These are phyloP conservation scores for Amanita pseudoporphyria DNA, from an alignment of 768 basidiomycete genomes.

Conservation along the genomic window DNA sequence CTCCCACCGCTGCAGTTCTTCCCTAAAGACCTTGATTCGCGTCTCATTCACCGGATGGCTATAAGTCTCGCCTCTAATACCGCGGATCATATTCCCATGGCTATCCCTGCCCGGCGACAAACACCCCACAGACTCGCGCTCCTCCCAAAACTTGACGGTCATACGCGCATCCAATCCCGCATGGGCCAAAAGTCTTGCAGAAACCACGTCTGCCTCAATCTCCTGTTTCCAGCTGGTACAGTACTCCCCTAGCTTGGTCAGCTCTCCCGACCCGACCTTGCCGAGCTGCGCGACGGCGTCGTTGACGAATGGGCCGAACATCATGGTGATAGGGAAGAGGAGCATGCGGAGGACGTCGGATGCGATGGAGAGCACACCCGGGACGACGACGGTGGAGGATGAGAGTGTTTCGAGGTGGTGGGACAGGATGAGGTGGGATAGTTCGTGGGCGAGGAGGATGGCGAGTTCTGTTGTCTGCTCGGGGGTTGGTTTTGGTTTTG, in stretches of 20 bases:
- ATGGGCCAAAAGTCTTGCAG: constrained; percentile 80
- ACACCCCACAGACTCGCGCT: constrained; percentile 40
- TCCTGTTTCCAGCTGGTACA: constrained; percentile 82
- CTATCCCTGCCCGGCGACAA: constrained; percentile 17
- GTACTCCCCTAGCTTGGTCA: constrained; percentile 59
- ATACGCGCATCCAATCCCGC: constrained; percentile 84
- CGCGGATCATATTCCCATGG: constrained; percentile 23
- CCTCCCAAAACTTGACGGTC: constrained; percentile 81
- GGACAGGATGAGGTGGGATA: constrained; percentile 82
- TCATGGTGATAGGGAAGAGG: constrained; percentile 82
- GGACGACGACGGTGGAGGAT: constrained; percentile 72
- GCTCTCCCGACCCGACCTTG: constrained; percentile 66
- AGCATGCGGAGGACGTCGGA: constrained; percentile 71
- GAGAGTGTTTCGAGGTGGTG: constrained; percentile 93
- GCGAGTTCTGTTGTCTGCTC: constrained; percentile 87
- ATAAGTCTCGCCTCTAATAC: constrained; percentile 35
- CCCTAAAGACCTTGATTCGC: constrained; percentile 48
- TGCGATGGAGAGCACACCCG: constrained; percentile 66
- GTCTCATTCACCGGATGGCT: constrained; percentile 63
- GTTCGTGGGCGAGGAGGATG: constrained; percentile 86
- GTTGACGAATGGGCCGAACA: constrained; percentile 92
- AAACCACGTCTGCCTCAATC: constrained; percentile 88
- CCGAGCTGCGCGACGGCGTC: constrained; percentile 83
- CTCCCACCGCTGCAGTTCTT: constrained; percentile 70
- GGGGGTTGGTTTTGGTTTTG: constrained; percentile 51